Evolutionary conservation across 805 yeast species (phyloP).

Genomic region (Jamesozyma jinghongensis): DNA sequence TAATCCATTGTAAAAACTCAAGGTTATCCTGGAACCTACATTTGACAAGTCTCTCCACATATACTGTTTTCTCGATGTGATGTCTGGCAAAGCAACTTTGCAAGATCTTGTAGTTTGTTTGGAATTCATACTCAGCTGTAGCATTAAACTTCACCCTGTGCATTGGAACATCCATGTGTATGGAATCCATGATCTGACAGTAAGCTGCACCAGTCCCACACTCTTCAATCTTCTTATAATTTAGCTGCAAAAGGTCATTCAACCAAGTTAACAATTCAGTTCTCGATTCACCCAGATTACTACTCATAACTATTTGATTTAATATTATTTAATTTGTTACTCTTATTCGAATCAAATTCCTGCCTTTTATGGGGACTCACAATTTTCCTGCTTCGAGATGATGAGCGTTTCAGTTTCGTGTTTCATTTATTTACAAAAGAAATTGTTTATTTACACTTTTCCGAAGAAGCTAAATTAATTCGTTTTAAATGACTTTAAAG

Average conservation of each 20-base stretch:
- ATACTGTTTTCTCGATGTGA: constrained; percentile 60
- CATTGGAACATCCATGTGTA: constrained; percentile 78
- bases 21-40: constrained; percentile 90
- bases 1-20: constrained; percentile 90
- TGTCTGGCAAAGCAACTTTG: constrained; percentile 74
- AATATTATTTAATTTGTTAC: not conserved
- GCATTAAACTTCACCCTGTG: constrained; percentile 64
- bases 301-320: constrained; percentile 7
- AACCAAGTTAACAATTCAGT: constrained; percentile 80
- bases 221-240: constrained; percentile 75
- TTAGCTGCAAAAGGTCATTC: constrained; percentile 55
- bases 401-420: no score
- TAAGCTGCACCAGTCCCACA: constrained; percentile 95
- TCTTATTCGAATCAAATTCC: not conserved
- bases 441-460: no score
- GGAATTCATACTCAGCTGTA: constrained; percentile 62
- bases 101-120: constrained; percentile 74
- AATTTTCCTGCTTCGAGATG: no score
- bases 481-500: no score
- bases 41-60: constrained; percentile 72
- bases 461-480: no score
- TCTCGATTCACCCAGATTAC: constrained; percentile 61
- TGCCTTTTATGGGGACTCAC: no score
- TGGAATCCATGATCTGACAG: constrained; percentile 83
- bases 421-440: no score